A percentile compares a stretch with the other conserved stretches of the same genome.
Conservation (phyloP, 1,284 basidiomycete species). For the Sutorius eximius region DNA sequence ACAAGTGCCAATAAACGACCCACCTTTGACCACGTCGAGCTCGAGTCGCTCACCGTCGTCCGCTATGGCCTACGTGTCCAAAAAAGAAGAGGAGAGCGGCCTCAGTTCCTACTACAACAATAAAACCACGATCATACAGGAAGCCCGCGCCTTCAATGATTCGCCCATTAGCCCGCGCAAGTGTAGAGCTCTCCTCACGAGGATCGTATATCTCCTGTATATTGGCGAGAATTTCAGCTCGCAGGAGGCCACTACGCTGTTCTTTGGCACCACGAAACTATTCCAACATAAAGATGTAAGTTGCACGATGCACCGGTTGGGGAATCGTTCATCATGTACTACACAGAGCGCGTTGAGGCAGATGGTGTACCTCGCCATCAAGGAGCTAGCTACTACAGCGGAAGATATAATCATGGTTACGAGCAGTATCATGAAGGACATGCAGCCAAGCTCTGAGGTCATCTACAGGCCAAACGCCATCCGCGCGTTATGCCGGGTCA, state of each 20-base stretch:
- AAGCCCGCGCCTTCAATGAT: conserved; percentile 99
- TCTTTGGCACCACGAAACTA: conserved; percentile 98
- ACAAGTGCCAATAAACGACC: conserved; percentile 26
- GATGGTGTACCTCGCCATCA: conserved; percentile 98
- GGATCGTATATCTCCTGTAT: conserved; percentile 96
- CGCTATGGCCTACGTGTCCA: conserved; percentile 75
- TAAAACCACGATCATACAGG: conserved; percentile 95
- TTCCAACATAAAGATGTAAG: conserved; percentile 99
- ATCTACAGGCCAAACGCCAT: conserved; percentile 99
- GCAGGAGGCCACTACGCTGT: conserved; percentile 96
- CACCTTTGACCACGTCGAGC: conserved; percentile 20
- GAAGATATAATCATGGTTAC: conserved; percentile 99
- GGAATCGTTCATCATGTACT: conserved; percentile 9
- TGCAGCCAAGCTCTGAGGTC: conserved; percentile 98
- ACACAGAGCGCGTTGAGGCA: conserved; percentile 89
- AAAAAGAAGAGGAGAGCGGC: conserved; percentile 91
- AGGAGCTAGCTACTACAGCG: conserved; percentile 93
- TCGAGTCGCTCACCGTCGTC: conserved; percentile 36
- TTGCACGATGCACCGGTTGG: conserved; percentile 21
- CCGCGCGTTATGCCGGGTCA: conserved; percentile 93
- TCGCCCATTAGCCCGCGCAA: conserved; percentile 96
- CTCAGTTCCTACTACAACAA: conserved; percentile 88
- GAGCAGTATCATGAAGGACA: conserved; percentile 99
- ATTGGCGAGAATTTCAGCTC: conserved; percentile 94
- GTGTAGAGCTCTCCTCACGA: conserved; percentile 94